Conservation (phyloP, 176 grass and related monocot species). For the Oryza glaberrima region DNA sequence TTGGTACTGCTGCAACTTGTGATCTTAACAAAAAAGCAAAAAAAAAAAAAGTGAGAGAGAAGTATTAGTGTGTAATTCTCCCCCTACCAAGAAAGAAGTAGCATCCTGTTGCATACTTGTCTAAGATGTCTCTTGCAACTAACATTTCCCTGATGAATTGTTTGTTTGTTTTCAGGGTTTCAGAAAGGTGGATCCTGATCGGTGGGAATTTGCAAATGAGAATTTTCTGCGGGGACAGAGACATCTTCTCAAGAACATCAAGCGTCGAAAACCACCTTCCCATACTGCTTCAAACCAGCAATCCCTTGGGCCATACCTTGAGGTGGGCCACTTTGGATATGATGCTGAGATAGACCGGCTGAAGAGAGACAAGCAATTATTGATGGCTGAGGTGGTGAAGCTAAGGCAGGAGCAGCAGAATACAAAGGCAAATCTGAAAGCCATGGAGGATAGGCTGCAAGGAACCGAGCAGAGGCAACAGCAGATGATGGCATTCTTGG, state of each 20-base stretch:
- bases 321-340: slow-evolving; percentile 82
- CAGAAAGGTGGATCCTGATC: slow-evolving; percentile 92
- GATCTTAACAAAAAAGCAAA: not conserved
- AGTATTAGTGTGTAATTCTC: not conserved
- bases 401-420: slow-evolving; percentile 93
- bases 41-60: not conserved
- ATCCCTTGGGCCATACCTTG: slow-evolving; percentile 66
- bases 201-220: slow-evolving; percentile 96
- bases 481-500: slow-evolving; percentile 85
- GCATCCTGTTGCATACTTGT: slow-evolving; percentile 20
- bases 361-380: slow-evolving; percentile 77
- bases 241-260: slow-evolving; percentile 87
- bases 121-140: slow-evolving; percentile 15
- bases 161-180: slow-evolving; percentile 65
- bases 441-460: slow-evolving; percentile 83
- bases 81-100: not conserved
- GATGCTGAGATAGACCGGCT: slow-evolving; percentile 73
- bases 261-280: slow-evolving; percentile 60
- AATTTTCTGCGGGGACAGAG: slow-evolving; percentile 81
- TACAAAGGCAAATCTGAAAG: slow-evolving; percentile 66
- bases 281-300: slow-evolving; percentile 62
- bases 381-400: slow-evolving; percentile 87
- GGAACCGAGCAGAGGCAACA: slow-evolving; percentile 86
- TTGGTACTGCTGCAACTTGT: slow-evolving; percentile 5
- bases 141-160: not conserved